Evolutionary conservation across 352 stramenopile species (phyloP).

Genomic region (Globisporangium spiculum): DNA sequence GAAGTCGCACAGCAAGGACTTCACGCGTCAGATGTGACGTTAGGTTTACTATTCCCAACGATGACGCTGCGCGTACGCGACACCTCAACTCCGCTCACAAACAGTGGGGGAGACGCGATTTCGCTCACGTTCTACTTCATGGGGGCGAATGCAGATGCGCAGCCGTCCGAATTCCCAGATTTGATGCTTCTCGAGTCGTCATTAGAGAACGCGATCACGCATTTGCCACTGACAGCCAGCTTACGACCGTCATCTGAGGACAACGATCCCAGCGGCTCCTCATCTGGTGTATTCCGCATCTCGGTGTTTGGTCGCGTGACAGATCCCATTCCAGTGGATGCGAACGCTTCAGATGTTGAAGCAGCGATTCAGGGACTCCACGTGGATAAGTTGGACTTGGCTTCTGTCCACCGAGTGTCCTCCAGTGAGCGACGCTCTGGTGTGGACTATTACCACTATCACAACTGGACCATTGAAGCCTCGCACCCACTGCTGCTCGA

Average conservation of each 20-base stretch:
- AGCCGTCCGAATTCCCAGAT: conserved; percentile 5
- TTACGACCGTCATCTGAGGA: not conserved
- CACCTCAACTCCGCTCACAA: not conserved
- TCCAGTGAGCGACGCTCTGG: not conserved
- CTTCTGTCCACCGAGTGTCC: conserved; percentile 4
- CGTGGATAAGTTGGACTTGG: not conserved
- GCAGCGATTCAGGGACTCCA: conserved; percentile 11
- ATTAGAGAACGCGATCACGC: conserved; percentile 2
- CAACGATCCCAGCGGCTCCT: not conserved
- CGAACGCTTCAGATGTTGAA: conserved; percentile 10
- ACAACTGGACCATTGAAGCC: conserved; percentile 13
- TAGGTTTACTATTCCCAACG: conserved; percentile 2
- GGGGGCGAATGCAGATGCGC: not conserved
- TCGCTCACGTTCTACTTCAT: conserved; percentile 10
- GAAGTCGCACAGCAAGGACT: conserved; percentile 2
- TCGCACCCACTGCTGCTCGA: conserved; percentile 12
- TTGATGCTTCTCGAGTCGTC: conserved; percentile 9
- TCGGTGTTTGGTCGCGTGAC: conserved; percentile 12
- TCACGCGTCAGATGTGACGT: conserved; percentile 6
- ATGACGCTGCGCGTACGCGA: conserved; percentile 13
- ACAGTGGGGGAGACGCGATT: not conserved
- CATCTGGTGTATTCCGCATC: conserved; percentile 8
- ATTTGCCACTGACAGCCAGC: not conserved
- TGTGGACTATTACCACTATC: not conserved
- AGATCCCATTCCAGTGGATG: not conserved